Evolutionary conservation across 192 early-diverging fungal species (phyloP).

Genomic region (Powellomyces hirtus): DNA sequence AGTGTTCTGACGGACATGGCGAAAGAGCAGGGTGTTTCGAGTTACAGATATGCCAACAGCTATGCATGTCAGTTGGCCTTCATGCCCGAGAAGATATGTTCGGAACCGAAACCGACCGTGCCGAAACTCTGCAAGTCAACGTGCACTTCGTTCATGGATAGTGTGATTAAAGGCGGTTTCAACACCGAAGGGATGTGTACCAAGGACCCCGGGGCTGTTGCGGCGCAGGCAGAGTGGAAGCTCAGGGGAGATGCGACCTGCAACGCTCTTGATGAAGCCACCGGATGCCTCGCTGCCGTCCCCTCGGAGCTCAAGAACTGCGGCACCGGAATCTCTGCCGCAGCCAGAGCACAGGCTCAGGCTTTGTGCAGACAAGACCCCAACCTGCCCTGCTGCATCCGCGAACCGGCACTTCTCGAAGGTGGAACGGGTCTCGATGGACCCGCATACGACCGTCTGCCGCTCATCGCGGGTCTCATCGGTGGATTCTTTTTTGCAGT

Average conservation of each 20-base stretch:
- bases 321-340: neutral
- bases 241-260: neutral
- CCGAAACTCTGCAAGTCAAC: slow-evolving; percentile 7
- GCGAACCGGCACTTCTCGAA: neutral
- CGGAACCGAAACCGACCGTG: neutral
- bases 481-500: slow-evolving; percentile 24
- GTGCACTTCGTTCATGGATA: slow-evolving; percentile 12
- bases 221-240: neutral
- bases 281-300: slow-evolving; percentile 2
- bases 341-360: neutral
- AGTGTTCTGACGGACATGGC: neutral
- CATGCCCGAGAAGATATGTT: neutral
- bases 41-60: neutral
- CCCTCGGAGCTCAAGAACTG: slow-evolving; percentile 5
- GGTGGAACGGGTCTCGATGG: neutral
- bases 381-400: slow-evolving; percentile 4
- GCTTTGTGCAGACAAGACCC: neutral
- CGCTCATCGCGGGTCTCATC: slow-evolving; percentile 23
- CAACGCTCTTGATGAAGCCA: neutral
- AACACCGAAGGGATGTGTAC: slow-evolving; percentile 1
- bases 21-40: neutral
- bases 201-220: neutral
- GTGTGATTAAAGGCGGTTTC: neutral
- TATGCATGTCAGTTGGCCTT: neutral
- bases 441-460: neutral